Percentiles rank a stretch among this genome's conserved stretches.
These are phyloP conservation scores for Forsythia viridissima DNA, from an alignment of 257 asterid genomes.

Conservation along the genomic window DNA sequence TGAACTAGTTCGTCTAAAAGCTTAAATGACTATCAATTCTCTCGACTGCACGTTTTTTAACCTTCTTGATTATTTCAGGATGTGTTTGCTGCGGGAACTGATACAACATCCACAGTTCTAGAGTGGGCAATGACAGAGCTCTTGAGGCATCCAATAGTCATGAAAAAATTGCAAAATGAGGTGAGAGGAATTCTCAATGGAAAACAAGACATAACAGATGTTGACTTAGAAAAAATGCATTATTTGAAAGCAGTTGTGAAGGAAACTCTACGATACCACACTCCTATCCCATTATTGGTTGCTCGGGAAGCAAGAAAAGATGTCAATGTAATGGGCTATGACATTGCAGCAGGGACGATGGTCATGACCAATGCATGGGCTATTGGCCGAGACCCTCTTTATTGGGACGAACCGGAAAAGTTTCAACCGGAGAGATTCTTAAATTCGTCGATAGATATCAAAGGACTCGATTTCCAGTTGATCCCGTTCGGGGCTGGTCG, in stretches of 20 bases:
- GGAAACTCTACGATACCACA: slow-evolving; percentile 11
- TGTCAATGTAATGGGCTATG: slow-evolving; percentile 18
- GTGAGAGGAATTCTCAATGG: slow-evolving; percentile 18
- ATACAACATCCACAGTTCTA: slow-evolving; percentile 19
- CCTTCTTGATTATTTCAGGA: slow-evolving; percentile 17
- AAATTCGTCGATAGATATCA: slow-evolving; percentile 24
- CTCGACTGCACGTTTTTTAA: not conserved
- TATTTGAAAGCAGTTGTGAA: slow-evolving; percentile 16
- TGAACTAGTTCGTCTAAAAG: no score
- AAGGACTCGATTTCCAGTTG: slow-evolving; percentile 38
- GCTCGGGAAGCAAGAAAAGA: slow-evolving; percentile 22
- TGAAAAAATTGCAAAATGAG: slow-evolving; percentile 25
- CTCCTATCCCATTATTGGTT: slow-evolving; percentile 20
- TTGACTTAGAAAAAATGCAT: slow-evolving; percentile 15
- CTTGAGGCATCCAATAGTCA: slow-evolving; percentile 14
- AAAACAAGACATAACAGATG: not conserved
- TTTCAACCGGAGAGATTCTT: slow-evolving; percentile 36
- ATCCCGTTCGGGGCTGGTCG: slow-evolving; percentile 54
- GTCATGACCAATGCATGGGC: slow-evolving; percentile 29
- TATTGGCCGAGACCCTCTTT: slow-evolving; percentile 27
- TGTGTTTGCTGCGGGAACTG: slow-evolving; percentile 30
- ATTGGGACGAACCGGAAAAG: slow-evolving; percentile 33
- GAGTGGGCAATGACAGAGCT: slow-evolving; percentile 36
- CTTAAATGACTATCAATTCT: not conserved
- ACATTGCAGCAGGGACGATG: slow-evolving; percentile 18